These are phyloP conservation scores for Fomitopsis serialis DNA, from an alignment of 768 basidiomycete species.

Conservation along the genomic window DNA sequence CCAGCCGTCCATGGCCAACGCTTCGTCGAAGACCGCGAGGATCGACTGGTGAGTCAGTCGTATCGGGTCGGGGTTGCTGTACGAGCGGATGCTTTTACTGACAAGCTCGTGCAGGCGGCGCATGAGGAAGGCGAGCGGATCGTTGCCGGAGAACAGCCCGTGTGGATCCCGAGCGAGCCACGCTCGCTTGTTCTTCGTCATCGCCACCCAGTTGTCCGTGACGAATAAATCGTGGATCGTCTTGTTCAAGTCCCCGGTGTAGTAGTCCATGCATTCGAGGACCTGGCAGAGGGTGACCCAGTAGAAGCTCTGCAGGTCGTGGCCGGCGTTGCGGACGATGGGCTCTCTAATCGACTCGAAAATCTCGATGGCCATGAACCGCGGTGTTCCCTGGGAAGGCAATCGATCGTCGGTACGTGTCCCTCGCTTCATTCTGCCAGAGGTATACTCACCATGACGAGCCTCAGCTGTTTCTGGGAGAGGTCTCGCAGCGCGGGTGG, in stretches of 20 bases:
- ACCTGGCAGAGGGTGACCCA: conserved; percentile 6
- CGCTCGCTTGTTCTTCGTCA: background rate
- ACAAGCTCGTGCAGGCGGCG: background rate
- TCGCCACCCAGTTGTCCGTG: no score
- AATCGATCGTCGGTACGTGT: background rate
- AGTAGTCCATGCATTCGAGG: background rate
- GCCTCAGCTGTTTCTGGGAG: conserved; percentile 4
- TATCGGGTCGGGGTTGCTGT: background rate
- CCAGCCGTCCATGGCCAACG: background rate
- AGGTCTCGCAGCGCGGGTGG: background rate
- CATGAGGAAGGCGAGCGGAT: background rate
- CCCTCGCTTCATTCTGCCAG: background rate
- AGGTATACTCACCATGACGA: no score
- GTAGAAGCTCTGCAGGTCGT: conserved; percentile 12
- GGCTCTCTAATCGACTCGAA: background rate
- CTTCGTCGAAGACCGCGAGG: background rate
- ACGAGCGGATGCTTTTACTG: background rate
- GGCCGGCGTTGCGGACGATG: background rate
- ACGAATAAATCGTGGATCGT: background rate
- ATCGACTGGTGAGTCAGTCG: background rate
- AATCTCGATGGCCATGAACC: conserved; percentile 5
- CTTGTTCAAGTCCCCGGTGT: background rate
- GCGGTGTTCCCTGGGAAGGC: background rate
- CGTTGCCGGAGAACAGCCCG: background rate
- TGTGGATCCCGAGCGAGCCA: background rate